These are phyloP conservation scores for Dittrichia graveolens DNA, from an alignment of 129 eudicot species.

Conservation along the genomic window DNA sequence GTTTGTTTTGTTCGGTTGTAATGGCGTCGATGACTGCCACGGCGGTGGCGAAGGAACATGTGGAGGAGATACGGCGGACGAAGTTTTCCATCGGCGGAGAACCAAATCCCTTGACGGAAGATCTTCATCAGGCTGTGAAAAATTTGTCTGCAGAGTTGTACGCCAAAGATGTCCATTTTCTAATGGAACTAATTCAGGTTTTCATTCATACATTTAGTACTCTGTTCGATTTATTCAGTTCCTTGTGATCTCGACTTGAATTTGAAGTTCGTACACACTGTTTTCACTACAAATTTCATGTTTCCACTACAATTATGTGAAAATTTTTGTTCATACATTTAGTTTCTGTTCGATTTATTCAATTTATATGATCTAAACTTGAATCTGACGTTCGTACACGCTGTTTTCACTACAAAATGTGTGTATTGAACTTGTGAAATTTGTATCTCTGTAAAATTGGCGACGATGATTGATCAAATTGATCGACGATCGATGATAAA, in stretches of 20 bases:
- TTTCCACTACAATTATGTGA: slow-evolving; percentile 43
- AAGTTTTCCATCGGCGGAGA: slow-evolving; percentile 60
- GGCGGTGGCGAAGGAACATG: slow-evolving; percentile 44
- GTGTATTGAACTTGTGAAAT: slow-evolving; percentile 19
- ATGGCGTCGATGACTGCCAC: slow-evolving; percentile 13
- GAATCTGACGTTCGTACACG: not conserved
- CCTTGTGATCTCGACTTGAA: not conserved
- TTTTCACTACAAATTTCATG: not conserved
- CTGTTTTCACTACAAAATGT: not conserved
- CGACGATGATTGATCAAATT: not conserved
- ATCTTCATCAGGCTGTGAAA: slow-evolving; percentile 64
- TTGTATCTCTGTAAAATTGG: not conserved
- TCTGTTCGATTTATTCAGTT: not conserved
- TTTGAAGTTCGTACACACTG: not conserved
- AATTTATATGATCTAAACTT: not conserved
- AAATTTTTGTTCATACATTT: slow-evolving; percentile 18
- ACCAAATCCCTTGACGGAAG: slow-evolving; percentile 50
- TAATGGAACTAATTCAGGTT: slow-evolving; percentile 75
- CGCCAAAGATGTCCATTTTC: slow-evolving; percentile 63
- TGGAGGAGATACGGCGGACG: slow-evolving; percentile 51
- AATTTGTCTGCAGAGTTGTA: slow-evolving; percentile 68
- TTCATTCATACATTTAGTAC: not conserved
- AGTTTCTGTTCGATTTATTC: not conserved
- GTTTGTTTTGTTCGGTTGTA: not conserved
- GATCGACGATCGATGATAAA: not conserved